These are phyloP conservation scores for Colletotrichum lupini DNA, from an alignment of 2,329 filamentous ascomycete genomes.

Conservation along the genomic window DNA sequence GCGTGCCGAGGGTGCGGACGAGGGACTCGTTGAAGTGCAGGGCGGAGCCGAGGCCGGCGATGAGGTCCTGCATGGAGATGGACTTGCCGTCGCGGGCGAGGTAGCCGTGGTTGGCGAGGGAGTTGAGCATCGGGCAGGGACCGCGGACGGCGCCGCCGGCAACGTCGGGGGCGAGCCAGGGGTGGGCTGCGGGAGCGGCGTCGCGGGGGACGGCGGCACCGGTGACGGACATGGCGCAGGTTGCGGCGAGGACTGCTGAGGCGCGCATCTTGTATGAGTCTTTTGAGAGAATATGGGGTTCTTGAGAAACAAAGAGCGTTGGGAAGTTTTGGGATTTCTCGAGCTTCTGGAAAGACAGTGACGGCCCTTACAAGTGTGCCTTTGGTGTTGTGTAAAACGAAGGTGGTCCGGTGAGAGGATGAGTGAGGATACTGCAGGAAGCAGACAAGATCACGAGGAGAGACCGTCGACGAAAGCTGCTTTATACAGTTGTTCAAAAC, in stretches of 20 bases:
- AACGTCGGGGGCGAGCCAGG: conserved; percentile 20
- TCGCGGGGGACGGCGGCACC: background rate
- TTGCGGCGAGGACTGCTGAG: conserved; percentile 23
- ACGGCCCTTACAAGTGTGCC: background rate
- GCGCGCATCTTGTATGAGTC: conserved; percentile 11
- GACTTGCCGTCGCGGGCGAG: conserved; percentile 37
- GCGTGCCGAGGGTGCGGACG: conserved; percentile 48
- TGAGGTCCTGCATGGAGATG: conserved; percentile 36
- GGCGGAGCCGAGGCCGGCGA: conserved; percentile 35
- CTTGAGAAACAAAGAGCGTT: background rate
- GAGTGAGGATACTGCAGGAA: background rate
- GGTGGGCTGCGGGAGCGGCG: conserved; percentile 15
- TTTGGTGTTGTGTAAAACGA: background rate
- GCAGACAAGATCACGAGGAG: background rate
- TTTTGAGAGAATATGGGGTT: background rate
- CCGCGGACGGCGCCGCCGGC: conserved; percentile 52
- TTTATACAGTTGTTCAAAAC: background rate
- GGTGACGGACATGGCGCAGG: conserved; percentile 8
- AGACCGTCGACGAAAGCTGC: background rate
- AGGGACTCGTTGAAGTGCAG: conserved; percentile 36
- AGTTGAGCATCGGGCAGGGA: conserved; percentile 41
- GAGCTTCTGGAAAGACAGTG: background rate
- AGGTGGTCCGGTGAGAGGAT: background rate
- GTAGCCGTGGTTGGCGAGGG: conserved; percentile 40
- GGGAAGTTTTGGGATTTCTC: background rate